phyloP scores from a whole-genome alignment of 2,329 filamentous ascomycete species.

The Scytalidium sp. region DNA sequence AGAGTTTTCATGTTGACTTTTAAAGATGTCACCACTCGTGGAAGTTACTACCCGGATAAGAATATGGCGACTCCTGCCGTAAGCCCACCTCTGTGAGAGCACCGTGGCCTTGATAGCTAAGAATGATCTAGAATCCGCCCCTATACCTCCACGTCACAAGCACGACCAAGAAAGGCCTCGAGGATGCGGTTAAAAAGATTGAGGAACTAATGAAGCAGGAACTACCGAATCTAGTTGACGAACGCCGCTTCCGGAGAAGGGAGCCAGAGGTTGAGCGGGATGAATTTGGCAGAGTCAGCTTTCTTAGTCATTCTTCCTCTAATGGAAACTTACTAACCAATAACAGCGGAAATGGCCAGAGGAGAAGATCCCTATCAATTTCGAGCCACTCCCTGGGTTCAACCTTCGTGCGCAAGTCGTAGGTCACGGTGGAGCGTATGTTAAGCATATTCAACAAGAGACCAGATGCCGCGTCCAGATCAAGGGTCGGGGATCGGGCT shows the following conservation, averaged over 20 bases:
- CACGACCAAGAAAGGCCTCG: conserved; percentile 86
- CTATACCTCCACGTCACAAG: conserved; percentile 95
- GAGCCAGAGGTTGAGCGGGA: conserved; percentile 85
- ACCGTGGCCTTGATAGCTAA: conserved; percentile 11
- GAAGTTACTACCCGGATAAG: conserved; percentile 96
- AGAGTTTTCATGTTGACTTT: conserved; percentile 52
- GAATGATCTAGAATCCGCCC: conserved; percentile 71
- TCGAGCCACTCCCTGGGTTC: conserved; percentile 91
- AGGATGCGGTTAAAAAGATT: conserved; percentile 82
- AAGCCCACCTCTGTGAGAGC: conserved; percentile 37
- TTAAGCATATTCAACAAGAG: conserved; percentile 97
- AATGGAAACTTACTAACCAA: conserved; percentile 12
- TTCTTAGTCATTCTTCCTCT: neutral
- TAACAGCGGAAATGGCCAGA: conserved; percentile 95
- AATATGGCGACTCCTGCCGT: conserved; percentile 93
- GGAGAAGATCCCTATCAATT: conserved; percentile 84
- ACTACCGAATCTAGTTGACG: conserved; percentile 90
- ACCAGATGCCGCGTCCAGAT: conserved; percentile 96
- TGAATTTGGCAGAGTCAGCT: conserved; percentile 78
- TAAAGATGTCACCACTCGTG: conserved; percentile 97
- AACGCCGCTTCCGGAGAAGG: conserved; percentile 83
- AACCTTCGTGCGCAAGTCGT: conserved; percentile 96
- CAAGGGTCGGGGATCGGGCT: conserved; percentile 93
- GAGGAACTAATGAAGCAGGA: conserved; percentile 96
- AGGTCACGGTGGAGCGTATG: conserved; percentile 88